phyloP scores from a whole-genome alignment of 176 grass and related monocot genomes.

The Musa acuminata region DNA sequence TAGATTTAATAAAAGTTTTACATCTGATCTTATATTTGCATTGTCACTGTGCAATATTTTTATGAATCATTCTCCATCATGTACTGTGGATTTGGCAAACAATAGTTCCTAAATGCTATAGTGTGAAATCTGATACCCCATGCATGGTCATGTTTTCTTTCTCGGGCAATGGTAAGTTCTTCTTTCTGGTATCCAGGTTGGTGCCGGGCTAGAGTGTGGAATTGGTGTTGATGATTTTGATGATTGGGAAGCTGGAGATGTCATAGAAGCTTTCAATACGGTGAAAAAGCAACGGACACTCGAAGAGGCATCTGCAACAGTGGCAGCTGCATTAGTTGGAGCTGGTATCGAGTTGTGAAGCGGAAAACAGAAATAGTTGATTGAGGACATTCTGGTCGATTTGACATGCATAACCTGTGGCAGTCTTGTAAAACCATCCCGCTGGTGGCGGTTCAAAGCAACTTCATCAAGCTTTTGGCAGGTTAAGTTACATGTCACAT shows the following conservation, averaged over 20 bases:
- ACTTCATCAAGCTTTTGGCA: neutral
- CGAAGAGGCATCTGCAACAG: slow-evolving; percentile 69
- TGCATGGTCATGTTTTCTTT: neutral
- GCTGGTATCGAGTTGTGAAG: slow-evolving; percentile 54
- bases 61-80: no score
- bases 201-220: slow-evolving; percentile 75
- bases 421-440: neutral
- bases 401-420: neutral
- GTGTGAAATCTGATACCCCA: no score
- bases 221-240: slow-evolving; percentile 75
- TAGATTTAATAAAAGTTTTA: no score
- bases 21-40: no score
- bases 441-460: neutral
- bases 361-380: neutral
- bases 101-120: no score
- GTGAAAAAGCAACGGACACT: slow-evolving; percentile 84
- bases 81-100: no score
- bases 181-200: slow-evolving; percentile 33
- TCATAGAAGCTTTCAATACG: slow-evolving; percentile 63
- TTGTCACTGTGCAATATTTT: no score
- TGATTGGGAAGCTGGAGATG: slow-evolving; percentile 69
- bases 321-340: slow-evolving; percentile 62
- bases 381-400: neutral
- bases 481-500: neutral
- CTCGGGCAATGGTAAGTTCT: neutral